A percentile compares a stretch with the other conserved stretches of the same genome.
Conservation (phyloP, 1,284 basidiomycete genomes). For the Xerocomus cyaneibrunnescens region DNA sequence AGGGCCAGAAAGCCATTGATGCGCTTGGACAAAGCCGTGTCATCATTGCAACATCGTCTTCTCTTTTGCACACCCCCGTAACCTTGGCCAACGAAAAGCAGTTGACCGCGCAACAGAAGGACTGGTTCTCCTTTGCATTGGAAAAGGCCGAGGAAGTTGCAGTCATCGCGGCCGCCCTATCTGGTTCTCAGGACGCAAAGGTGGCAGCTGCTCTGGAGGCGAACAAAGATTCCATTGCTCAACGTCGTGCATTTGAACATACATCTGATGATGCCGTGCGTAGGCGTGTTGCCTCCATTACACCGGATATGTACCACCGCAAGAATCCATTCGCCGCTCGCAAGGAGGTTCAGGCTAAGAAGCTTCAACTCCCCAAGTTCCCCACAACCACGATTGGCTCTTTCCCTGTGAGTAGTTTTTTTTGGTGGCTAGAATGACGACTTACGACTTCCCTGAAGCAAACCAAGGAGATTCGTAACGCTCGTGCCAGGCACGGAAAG, state of each 20-base stretch:
- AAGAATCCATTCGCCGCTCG: constrained; percentile 89
- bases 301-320: constrained; percentile 85
- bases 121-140: constrained; percentile 99
- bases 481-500: constrained; percentile 95
- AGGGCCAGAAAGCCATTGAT: constrained; percentile 84
- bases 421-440: neutral
- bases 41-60: constrained; percentile 94
- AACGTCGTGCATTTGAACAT: constrained; percentile 94
- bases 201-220: constrained; percentile 75
- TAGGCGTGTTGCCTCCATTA: constrained; percentile 93
- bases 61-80: constrained; percentile 97
- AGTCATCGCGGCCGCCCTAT: constrained; percentile 80
- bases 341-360: constrained; percentile 87
- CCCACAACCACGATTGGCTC: constrained; percentile 99
- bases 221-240: constrained; percentile 91
- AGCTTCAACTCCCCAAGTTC: constrained; percentile 94
- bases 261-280: constrained; percentile 95
- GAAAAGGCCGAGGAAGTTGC: constrained; percentile 97
- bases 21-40: constrained; percentile 86
- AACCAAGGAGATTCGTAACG: constrained; percentile 98
- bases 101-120: constrained; percentile 87
- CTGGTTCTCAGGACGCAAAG: constrained; percentile 75
- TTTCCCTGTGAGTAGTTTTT: constrained; percentile 69
- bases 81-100: constrained; percentile 93
- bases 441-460: constrained; percentile 52